Evolutionary conservation across 768 basidiomycete species (phyloP).

Genomic region (Leccinum imitatum): DNA sequence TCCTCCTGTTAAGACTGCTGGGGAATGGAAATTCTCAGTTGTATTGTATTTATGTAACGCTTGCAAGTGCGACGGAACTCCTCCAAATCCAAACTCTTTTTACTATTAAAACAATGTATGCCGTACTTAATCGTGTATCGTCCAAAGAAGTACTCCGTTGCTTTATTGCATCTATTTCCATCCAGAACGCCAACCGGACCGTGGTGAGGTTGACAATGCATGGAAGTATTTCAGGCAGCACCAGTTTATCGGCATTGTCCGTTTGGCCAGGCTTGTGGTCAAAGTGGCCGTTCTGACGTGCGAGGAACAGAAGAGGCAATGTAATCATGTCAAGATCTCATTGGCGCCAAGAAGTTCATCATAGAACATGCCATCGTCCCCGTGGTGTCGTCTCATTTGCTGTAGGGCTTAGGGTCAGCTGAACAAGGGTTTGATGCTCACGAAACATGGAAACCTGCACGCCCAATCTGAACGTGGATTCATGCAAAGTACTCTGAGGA

Average conservation of each 20-base stretch:
- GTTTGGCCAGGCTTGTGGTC: neutral
- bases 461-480: neutral
- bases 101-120: neutral
- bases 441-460: constrained; percentile 36
- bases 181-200: constrained; percentile 58
- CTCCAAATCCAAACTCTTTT: neutral
- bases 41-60: too few species aligned
- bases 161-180: neutral
- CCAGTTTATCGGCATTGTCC: constrained; percentile 56
- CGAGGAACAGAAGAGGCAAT: constrained; percentile 54
- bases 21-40: neutral
- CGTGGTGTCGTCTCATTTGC: constrained; percentile 57
- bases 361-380: constrained; percentile 65
- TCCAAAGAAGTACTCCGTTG: neutral
- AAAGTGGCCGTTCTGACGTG: constrained; percentile 14
- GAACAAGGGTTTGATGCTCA: constrained; percentile 70
- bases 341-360: constrained; percentile 77
- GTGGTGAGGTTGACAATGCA: constrained; percentile 70
- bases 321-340: constrained; percentile 76
- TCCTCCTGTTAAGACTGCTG: neutral
- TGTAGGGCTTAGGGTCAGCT: constrained; percentile 63
- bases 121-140: neutral
- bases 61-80: neutral
- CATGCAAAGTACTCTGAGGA: neutral
- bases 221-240: constrained; percentile 70